phyloP scores from a whole-genome alignment of 2,329 filamentous ascomycete genomes.

The Corinectria fuckeliana region DNA sequence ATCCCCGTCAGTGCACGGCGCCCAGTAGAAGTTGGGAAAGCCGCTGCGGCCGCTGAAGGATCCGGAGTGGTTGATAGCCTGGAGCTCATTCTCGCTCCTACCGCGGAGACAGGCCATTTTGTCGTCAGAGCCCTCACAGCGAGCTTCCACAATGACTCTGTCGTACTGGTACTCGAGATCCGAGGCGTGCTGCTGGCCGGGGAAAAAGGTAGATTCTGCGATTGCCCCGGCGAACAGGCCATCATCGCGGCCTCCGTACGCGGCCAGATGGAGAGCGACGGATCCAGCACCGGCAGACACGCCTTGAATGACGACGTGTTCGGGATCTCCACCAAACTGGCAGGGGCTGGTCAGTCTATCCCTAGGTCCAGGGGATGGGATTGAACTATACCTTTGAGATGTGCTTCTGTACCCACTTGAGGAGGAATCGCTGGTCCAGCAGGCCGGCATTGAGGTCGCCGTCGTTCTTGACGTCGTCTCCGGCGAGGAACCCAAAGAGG shows the following conservation, averaged over 20 bases:
- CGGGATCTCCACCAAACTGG: conserved; percentile 64
- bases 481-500: conserved; percentile 66
- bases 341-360: background rate
- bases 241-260: conserved; percentile 53
- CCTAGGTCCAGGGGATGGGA: background rate
- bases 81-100: conserved; percentile 44
- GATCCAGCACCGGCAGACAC: conserved; percentile 67
- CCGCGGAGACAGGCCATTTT: conserved; percentile 52
- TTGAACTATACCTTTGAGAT: conserved; percentile 52
- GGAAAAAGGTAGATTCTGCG: conserved; percentile 57
- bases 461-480: conserved; percentile 58
- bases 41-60: conserved; percentile 47
- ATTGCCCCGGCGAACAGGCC: conserved; percentile 54
- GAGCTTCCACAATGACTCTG: conserved; percentile 42
- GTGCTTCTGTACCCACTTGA: conserved; percentile 67
- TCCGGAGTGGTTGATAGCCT: conserved; percentile 48
- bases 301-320: conserved; percentile 66
- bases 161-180: conserved; percentile 58
- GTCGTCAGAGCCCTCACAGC: conserved; percentile 43
- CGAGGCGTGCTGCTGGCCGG: conserved; percentile 51
- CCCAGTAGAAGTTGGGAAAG: conserved; percentile 56
- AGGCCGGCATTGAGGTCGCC: conserved; percentile 69
- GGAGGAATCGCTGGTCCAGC: conserved; percentile 65
- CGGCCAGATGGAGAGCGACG: conserved; percentile 59
- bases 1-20: conserved; percentile 56